phyloP scores from a whole-genome alignment of 176 grass and related monocot genomes.

The Avena eriantha region DNA sequence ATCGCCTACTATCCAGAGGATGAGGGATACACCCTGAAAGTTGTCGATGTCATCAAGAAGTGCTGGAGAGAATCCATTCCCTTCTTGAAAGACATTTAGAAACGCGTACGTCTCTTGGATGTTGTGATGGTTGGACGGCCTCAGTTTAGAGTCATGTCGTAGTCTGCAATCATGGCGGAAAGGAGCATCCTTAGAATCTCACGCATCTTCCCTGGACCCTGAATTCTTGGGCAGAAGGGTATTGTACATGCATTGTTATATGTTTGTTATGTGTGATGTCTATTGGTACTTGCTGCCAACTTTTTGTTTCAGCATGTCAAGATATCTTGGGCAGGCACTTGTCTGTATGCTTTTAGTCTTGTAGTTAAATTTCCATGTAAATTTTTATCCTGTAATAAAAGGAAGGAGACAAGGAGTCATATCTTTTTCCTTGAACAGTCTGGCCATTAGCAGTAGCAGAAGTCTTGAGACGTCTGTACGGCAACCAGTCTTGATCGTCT shows the following conservation, averaged over 20 bases:
- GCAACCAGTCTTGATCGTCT: no score
- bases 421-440: background rate
- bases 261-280: background rate
- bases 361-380: background rate
- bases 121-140: background rate
- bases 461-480: background rate
- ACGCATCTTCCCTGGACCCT: background rate
- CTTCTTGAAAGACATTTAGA: conserved; percentile 66
- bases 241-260: background rate
- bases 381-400: background rate
- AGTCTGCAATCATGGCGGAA: background rate
- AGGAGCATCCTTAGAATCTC: background rate
- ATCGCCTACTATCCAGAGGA: conserved; percentile 87
- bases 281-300: background rate
- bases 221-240: background rate
- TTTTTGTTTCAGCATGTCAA: background rate
- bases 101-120: background rate
- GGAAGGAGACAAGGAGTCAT: background rate
- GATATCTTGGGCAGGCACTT: background rate
- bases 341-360: background rate
- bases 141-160: background rate
- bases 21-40: conserved; percentile 55
- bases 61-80: conserved; percentile 79
- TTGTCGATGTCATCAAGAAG: conserved; percentile 67
- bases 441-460: background rate